Base-by-base conservation (phyloP, 805 yeast species). In the Kazachstania taianensis region DNA sequence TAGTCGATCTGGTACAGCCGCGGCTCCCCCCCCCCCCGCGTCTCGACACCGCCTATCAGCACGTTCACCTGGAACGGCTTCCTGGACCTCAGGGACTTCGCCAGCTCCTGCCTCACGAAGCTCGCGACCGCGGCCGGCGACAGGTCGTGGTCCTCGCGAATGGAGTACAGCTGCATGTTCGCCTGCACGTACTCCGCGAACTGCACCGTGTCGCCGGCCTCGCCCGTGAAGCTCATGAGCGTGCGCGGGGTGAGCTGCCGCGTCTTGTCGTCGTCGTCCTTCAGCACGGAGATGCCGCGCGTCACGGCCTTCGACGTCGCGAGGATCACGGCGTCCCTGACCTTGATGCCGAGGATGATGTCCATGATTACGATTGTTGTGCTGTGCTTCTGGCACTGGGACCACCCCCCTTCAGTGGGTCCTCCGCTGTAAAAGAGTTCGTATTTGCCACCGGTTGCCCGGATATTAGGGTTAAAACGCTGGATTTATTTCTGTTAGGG, bases 271-370 rank as follows among this genome's bases (percentile, higher is more conserved):
- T 85, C 96, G 33, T 71, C 67, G 35, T 73, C 76, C 53, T 83
- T 83, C 46, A 85, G 63, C 34, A 85, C 72, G 10, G 94, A 79
- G 37, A 86, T 81, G 38, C 96, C 95, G 48, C 98, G 73, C 7
- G 94, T 83, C 39, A 80, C 83, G 5, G 96, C 95, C 58, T 81
- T 84, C 8, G 96, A 86, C n/a, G 97, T 83, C 53, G 96, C 95
- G 39, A 89, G 62, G 41, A 92, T 70, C 30, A 89, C 94, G 42
- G 77, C 71, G 52, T 85, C 94, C 50, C 75, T 66, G 23, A 86
- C 81, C 52, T 73, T 79, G 49, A 89, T 79, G 39, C 97, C 97
- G 49, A 89, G 67, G 38, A 89, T 66, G 51, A 89, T 78, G 67
- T 89, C 98, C 97, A 92, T 92, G 32, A n/a, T n/a, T 3, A 22